Percentiles rank a stretch among this genome's conserved stretches.
Evolutionary conservation across 2,329 filamentous ascomycete genomes (phyloP).

Genomic region (Sarocladium kiliense): DNA sequence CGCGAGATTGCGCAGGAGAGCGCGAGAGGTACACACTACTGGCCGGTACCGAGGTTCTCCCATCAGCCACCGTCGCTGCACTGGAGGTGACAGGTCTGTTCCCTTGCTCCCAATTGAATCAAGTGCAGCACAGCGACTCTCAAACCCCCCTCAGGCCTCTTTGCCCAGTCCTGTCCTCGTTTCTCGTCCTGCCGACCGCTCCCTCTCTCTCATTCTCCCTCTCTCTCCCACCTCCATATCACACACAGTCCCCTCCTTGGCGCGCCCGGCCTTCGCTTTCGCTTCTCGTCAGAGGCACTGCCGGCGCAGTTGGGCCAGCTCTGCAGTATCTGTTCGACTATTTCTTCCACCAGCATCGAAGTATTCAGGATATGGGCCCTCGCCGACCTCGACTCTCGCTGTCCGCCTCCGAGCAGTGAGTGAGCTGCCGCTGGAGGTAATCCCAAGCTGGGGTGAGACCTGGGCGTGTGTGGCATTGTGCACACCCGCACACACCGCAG

Average conservation of each 20-base stretch:
- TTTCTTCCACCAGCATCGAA: neutral
- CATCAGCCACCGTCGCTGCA: neutral
- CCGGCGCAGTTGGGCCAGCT: slow-evolving; percentile 3
- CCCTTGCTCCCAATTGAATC: neutral
- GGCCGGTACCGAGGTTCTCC: neutral
- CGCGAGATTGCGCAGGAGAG: neutral
- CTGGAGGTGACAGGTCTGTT: neutral
- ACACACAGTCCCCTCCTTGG: slow-evolving; percentile 1
- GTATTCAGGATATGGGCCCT: neutral
- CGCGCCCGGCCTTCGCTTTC: neutral
- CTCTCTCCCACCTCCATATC: neutral
- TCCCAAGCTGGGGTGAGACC: neutral
- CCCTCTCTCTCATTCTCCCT: neutral
- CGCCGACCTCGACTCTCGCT: neutral
- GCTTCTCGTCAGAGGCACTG: slow-evolving; percentile 7
- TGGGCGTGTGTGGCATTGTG: neutral
- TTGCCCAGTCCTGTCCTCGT: neutral
- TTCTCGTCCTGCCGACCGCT: neutral
- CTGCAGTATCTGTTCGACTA: neutral
- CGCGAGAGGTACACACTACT: neutral
- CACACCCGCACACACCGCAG: neutral
- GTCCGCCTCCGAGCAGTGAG: slow-evolving; percentile 3
- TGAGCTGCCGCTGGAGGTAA: neutral
- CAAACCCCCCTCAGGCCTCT: neutral
- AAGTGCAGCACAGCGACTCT: neutral